These are phyloP conservation scores for Cladorrhinum samala DNA, from an alignment of 495 filamentous ascomycete genomes.

Conservation along the genomic window DNA sequence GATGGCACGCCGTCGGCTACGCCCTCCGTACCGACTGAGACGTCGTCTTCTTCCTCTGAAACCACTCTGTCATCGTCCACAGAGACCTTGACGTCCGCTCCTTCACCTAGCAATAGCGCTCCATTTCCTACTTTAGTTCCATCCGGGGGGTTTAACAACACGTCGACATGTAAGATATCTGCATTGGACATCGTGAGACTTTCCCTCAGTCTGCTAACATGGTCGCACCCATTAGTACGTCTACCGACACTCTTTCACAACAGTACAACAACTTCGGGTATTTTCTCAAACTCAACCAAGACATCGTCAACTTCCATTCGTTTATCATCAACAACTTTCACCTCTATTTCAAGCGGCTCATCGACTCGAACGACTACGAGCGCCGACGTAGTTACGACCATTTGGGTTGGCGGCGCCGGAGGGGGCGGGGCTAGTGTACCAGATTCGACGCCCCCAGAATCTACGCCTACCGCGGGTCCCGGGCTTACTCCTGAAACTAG, in stretches of 20 bases:
- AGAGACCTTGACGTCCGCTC: conserved; percentile 43
- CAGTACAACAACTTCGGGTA: conserved; percentile 20
- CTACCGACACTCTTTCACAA: conserved; percentile 35
- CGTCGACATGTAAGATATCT: conserved; percentile 18
- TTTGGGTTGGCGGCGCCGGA: conserved; percentile 7
- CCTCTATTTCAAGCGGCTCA: conserved; percentile 13
- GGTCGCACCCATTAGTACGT: conserved; percentile 24
- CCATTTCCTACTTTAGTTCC: conserved; percentile 36
- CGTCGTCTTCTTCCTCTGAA: conserved; percentile 2
- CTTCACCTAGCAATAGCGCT: conserved; percentile 35
- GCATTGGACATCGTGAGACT: neutral
- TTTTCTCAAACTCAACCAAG: conserved; percentile 28
- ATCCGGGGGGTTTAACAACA: conserved; percentile 34
- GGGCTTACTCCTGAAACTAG: conserved; percentile 27
- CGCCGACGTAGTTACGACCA: neutral
- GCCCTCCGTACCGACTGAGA: conserved; percentile 15
- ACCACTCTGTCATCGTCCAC: conserved; percentile 13
- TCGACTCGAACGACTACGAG: conserved; percentile 15
- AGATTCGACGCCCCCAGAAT: neutral
- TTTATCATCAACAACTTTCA: conserved; percentile 13
- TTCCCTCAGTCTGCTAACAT: neutral
- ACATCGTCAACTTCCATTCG: conserved; percentile 21
- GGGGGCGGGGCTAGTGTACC: conserved; percentile 4
- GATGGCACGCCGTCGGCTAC: conserved; percentile 25
- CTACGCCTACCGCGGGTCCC: conserved; percentile 6